Percentiles rank a stretch among this genome's conserved stretches.
Conservation (phyloP, 495 filamentous ascomycete species). For the Hyaloscypha hepaticicola region DNA sequence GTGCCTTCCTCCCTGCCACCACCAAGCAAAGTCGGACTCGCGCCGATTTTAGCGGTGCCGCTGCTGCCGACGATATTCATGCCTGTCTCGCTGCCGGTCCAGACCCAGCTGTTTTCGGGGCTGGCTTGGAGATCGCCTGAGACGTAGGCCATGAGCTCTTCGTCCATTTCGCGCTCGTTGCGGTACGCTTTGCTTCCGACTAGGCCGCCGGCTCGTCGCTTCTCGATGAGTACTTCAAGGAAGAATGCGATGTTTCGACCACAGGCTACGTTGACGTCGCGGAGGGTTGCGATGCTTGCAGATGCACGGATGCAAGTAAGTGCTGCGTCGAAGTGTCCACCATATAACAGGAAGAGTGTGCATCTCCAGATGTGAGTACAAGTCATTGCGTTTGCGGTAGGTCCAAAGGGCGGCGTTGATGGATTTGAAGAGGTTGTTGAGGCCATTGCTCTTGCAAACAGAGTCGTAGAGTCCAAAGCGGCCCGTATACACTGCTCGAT, state of each 20-base stretch:
- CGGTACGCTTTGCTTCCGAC: conserved; percentile 24
- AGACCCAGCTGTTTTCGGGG: conserved; percentile 79
- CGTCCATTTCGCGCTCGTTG: conserved; percentile 60
- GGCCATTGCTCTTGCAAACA: conserved; percentile 57
- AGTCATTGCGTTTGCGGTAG: conserved; percentile 61
- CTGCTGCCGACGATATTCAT: conserved; percentile 37
- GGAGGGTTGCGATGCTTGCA: conserved; percentile 62
- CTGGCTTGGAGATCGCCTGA: conserved; percentile 89
- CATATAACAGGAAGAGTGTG: conserved; percentile 74
- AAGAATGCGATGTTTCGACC: conserved; percentile 87
- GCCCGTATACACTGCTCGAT: conserved; percentile 74
- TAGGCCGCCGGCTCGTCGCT: conserved; percentile 30
- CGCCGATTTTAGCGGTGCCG: conserved; percentile 4
- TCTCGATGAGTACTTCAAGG: conserved; percentile 53
- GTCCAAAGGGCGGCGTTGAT: conserved; percentile 27
- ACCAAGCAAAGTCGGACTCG: conserved; percentile 23
- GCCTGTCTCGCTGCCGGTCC: conserved; percentile 67
- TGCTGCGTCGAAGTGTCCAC: conserved; percentile 68
- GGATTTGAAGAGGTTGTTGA: conserved; percentile 14
- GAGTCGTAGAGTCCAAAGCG: conserved; percentile 71
- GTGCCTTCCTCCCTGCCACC: conserved; percentile 30
- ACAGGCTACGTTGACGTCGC: conserved; percentile 74
- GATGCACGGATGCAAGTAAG: conserved; percentile 69
- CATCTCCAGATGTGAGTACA: conserved; percentile 91
- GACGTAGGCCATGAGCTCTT: conserved; percentile 86